Conservation (phyloP, 192 early-diverging fungal species). For the Backusella australiensis region DNA sequence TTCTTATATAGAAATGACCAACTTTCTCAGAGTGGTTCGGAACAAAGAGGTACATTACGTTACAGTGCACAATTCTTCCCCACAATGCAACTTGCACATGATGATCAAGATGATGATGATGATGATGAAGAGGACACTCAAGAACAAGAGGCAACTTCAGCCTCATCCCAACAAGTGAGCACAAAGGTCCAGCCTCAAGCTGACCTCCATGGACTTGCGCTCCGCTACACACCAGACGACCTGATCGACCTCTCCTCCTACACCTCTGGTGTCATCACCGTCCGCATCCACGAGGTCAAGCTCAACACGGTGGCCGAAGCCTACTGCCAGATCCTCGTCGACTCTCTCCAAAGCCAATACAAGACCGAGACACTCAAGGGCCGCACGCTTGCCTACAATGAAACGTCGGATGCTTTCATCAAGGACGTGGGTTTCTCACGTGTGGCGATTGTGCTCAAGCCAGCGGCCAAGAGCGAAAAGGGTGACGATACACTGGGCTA, state of each 20-base stretch:
- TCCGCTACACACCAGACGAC: slow-evolving; percentile 31
- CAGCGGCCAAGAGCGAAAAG: slow-evolving; percentile 6
- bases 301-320: not conserved
- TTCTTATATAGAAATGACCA: slow-evolving; percentile 21
- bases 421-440: slow-evolving; percentile 35
- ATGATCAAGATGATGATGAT: not conserved
- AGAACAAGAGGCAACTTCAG: not conserved
- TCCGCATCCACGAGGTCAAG: slow-evolving; percentile 48
- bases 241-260: slow-evolving; percentile 28
- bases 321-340: slow-evolving; percentile 51
- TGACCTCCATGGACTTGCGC: slow-evolving; percentile 21
- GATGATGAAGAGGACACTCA: not conserved
- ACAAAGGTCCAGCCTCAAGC: not conserved
- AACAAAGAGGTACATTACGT: slow-evolving; percentile 28
- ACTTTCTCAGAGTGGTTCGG: slow-evolving; percentile 21
- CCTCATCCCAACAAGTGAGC: not conserved
- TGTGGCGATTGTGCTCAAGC: slow-evolving; percentile 27
- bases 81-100: slow-evolving; percentile 15
- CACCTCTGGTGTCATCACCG: slow-evolving; percentile 51
- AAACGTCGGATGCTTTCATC: slow-evolving; percentile 36
- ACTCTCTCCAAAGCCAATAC: slow-evolving; percentile 36
- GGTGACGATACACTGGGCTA: slow-evolving; percentile 16
- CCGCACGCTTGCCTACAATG: slow-evolving; percentile 25
- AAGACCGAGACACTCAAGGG: slow-evolving; percentile 36
- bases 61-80: slow-evolving; percentile 45